Conservation (phyloP, 1,284 basidiomycete species). For the Puccinia horiana region DNA sequence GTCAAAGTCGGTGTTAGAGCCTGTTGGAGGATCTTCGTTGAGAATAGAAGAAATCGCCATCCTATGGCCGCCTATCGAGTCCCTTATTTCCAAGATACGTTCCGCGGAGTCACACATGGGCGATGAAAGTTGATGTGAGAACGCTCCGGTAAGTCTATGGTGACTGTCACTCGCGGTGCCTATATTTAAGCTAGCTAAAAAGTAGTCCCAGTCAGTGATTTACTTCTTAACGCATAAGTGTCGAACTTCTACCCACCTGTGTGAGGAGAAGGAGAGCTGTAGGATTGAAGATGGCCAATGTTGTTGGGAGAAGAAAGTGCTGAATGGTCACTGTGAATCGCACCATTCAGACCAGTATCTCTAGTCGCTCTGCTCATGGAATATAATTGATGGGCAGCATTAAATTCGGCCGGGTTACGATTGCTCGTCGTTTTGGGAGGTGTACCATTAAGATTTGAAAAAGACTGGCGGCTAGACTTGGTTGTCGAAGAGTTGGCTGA, state of each 20-base stretch:
- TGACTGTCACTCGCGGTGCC: background rate
- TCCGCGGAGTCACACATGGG: background rate
- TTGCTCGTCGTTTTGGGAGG: background rate
- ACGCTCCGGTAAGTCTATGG: background rate
- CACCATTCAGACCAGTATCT: background rate
- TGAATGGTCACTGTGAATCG: background rate
- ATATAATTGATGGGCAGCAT: conserved; percentile 33
- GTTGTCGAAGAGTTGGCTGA: background rate
- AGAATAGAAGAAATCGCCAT: conserved; percentile 46
- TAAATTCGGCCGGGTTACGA: conserved; percentile 34
- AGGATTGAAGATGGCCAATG: conserved; percentile 1
- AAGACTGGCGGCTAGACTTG: background rate
- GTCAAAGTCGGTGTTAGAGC: conserved; percentile 14
- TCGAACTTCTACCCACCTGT: background rate
- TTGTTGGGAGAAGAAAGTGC: background rate
- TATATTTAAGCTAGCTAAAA: conserved; percentile 30
- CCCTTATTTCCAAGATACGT: background rate
- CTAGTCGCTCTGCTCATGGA: conserved; percentile 21
- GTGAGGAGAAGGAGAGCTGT: conserved; percentile 15
- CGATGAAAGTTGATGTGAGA: background rate
- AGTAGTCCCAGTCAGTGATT: conserved; percentile 16
- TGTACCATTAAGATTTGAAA: background rate
- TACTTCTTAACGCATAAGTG: background rate
- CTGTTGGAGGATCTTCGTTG: conserved; percentile 33
- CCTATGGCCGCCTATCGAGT: conserved; percentile 27